Evolutionary conservation across 2,329 filamentous ascomycete species (phyloP).

Genomic region (Colletotrichum horii): DNA sequence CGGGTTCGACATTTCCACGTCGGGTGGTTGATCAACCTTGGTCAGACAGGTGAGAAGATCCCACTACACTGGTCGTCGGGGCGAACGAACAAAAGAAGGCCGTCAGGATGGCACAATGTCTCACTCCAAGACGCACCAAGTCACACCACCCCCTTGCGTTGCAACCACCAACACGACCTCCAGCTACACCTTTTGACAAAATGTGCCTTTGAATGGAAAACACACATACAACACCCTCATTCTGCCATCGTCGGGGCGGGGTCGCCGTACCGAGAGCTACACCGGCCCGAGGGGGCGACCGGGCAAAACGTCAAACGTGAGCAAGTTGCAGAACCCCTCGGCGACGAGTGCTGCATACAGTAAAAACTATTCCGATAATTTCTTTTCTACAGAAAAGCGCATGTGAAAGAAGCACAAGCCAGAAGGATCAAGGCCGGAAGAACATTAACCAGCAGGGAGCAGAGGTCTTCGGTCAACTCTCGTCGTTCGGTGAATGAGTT

Average conservation of each 20-base stretch:
- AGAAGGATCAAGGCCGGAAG: not conserved
- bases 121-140: not conserved
- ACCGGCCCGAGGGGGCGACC: not conserved
- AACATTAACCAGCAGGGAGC: not conserved
- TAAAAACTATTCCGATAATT: not conserved
- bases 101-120: not conserved
- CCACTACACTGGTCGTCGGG: not conserved
- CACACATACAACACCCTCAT: not conserved
- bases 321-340: not conserved
- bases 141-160: not conserved
- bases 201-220: not conserved
- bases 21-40: not conserved
- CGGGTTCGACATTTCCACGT: not conserved
- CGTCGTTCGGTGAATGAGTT: not conserved
- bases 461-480: not conserved
- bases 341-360: not conserved
- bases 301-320: not conserved
- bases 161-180: not conserved
- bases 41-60: not conserved
- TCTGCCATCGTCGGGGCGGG: not conserved
- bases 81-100: not conserved
- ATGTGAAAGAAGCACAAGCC: constrained; percentile 13
- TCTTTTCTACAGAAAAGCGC: not conserved
- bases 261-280: not conserved
- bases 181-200: not conserved